phyloP scores from a whole-genome alignment of 75 land plant genomes.

The Larix kaempferi region DNA sequence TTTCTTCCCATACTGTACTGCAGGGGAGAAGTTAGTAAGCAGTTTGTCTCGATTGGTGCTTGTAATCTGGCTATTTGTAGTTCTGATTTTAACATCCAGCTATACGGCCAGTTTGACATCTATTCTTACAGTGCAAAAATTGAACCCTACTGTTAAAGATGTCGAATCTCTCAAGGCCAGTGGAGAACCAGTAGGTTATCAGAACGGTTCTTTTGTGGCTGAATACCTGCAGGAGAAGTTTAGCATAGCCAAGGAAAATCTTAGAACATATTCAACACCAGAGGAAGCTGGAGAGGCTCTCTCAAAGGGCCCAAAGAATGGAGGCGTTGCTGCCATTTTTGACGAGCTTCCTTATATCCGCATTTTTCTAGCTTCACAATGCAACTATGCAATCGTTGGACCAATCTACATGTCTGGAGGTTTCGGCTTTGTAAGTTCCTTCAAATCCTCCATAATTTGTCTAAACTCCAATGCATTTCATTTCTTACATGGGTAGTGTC shows the following conservation, averaged over 20 bases:
- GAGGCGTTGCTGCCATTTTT: conserved; percentile 38
- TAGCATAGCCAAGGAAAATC: conserved; percentile 17
- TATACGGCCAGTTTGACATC: conserved; percentile 89
- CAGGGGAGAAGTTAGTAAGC: conserved; percentile 72
- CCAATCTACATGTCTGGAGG: conserved; percentile 47
- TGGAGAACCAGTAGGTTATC: conserved; percentile 37
- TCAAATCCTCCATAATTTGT: not conserved
- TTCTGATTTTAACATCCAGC: conserved; percentile 78
- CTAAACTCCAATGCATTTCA: not conserved
- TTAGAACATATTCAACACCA: not conserved
- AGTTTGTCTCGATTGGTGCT: conserved; percentile 66
- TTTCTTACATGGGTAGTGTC: not conserved
- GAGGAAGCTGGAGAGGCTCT: conserved; percentile 29
- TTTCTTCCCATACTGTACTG: not conserved
- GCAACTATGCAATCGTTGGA: conserved; percentile 46
- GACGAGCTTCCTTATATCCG: conserved; percentile 30
- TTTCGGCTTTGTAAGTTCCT: conserved; percentile 54
- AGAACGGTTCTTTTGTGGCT: conserved; percentile 36
- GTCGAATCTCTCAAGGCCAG: conserved; percentile 17
- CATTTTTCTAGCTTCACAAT: conserved; percentile 29
- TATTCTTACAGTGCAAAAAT: conserved; percentile 69
- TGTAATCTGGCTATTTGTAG: conserved; percentile 83
- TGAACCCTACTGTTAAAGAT: conserved; percentile 11
- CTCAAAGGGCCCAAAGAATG: conserved; percentile 15
- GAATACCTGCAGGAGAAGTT: conserved; percentile 26